Base-by-base conservation (phyloP, 2,329 filamentous ascomycete genomes). In the Xenoacremonium recifei region DNA sequence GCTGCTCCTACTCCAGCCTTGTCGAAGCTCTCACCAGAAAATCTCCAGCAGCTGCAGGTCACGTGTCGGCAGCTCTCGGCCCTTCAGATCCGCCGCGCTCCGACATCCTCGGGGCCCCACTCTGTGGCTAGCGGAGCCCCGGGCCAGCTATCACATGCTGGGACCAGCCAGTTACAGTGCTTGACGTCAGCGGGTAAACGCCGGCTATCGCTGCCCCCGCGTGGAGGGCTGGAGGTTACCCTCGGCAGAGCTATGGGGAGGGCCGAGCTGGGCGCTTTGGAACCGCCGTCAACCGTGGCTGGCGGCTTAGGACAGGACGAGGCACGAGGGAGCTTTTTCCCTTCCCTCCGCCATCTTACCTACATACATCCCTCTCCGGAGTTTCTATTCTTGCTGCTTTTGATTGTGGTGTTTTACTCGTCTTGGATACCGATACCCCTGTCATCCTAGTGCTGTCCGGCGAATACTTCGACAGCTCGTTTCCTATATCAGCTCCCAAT, bases 131-230 rank as follows among this genome's bases (percentile, higher is more conserved):
- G n/a, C n/a, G n/a, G n/a, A n/a, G n/a, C n/a, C n/a, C n/a, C n/a
- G n/a, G n/a, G n/a, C n/a, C n/a, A n/a, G n/a, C n/a, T 29, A 47
- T 56, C 54, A 59, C 56, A 58, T 59, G 54, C 31, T 13, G 13
- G 11, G 12, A 21, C 34, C 15, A 30, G n/a, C n/a, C n/a, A n/a
- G n/a, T n/a, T n/a, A 37, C 36, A 20, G 30, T 40, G 18, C 29
- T 51, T 53, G 54, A 58, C 56, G 54, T 57, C 56, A 59, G 39
- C 54, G 56, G 56, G 29, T 57, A 59, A 59, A 52, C 54, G 19
- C 41, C 56, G 56, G 55, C 11, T 23, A 19, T 20, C 40, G n/a
- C 20, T 10, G 12, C 19, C 30, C 39, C 34, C 41, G 33, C 43
- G 31, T 25, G 18, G 21, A 33, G 18, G 33, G 20, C 33, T 23